These are phyloP conservation scores for Candida corydali DNA, from an alignment of 805 yeast species.

Conservation along the genomic window DNA sequence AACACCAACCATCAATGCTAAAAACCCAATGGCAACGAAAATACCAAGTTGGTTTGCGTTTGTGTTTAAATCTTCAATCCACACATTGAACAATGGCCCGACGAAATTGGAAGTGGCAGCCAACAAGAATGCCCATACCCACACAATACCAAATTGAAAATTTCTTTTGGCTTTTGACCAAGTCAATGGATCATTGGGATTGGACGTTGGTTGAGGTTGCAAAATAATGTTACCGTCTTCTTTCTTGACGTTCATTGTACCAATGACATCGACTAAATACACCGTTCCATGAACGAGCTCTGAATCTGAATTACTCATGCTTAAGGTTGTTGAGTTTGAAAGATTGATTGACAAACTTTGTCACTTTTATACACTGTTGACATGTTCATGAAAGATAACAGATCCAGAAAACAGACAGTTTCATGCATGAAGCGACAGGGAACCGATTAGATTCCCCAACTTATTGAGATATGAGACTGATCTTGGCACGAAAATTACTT, in stretches of 20 bases:
- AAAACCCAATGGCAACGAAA: constrained; percentile 24
- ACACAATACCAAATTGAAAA: constrained; percentile 24
- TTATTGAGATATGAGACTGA: no score
- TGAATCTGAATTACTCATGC: background rate
- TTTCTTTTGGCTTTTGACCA: constrained; percentile 29
- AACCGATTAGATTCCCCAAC: no score
- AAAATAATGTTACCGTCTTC: constrained; percentile 22
- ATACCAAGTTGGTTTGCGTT: constrained; percentile 21
- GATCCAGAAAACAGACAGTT: background rate
- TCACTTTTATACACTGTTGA: no score
- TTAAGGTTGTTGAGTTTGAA: background rate
- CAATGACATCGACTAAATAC: constrained; percentile 29
- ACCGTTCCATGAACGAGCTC: constrained; percentile 30
- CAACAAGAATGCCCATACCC: constrained; percentile 22
- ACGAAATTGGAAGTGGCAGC: constrained; percentile 23
- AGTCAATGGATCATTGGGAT: constrained; percentile 33
- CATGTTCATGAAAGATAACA: background rate
- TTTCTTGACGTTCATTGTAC: constrained; percentile 17
- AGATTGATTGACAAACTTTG: no score
- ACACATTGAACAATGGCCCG: constrained; percentile 28
- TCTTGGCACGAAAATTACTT: no score
- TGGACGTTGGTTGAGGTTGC: constrained; percentile 32
- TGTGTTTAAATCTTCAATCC: constrained; percentile 22
- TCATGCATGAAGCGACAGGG: no score
- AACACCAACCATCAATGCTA: constrained; percentile 33